These are phyloP conservation scores for Cladosporium sp. DNA, from an alignment of 2,329 filamentous ascomycete genomes.

Conservation along the genomic window DNA sequence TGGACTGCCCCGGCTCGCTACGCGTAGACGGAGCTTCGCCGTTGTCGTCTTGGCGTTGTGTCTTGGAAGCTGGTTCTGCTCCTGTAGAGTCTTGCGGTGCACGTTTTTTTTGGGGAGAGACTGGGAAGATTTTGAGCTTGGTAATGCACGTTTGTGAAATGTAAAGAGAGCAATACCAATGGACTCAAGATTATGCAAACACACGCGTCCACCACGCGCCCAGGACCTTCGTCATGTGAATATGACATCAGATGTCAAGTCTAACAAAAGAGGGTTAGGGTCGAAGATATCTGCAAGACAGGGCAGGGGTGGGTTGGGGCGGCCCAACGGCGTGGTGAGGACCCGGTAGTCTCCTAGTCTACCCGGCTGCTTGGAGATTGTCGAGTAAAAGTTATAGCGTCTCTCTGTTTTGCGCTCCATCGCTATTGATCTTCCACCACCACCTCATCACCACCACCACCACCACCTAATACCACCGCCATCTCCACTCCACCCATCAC, in stretches of 20 bases:
- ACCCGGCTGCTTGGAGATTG: neutral
- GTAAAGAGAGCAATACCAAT: neutral
- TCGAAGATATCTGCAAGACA: neutral
- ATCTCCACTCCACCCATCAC: constrained; percentile 23
- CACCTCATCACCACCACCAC: constrained; percentile 28
- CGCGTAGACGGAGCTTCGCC: neutral
- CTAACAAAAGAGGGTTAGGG: neutral
- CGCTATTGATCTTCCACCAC: neutral
- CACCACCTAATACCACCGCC: constrained; percentile 14
- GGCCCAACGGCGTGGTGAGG: constrained; percentile 1
- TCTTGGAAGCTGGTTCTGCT: neutral
- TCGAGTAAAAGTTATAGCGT: neutral
- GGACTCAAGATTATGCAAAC: neutral
- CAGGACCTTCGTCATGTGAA: neutral
- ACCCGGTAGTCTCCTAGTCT: constrained; percentile 8
- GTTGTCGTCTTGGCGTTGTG: constrained; percentile 4
- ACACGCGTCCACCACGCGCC: neutral
- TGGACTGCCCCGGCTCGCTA: neutral
- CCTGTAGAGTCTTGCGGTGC: neutral
- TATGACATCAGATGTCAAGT: neutral
- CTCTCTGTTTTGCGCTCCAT: neutral
- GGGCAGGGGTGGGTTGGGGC: neutral
- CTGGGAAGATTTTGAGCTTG: neutral
- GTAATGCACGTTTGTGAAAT: neutral
- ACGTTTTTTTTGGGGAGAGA: neutral